Evolutionary conservation across 139 green algal genomes (phyloP), one percentile per base, ranked within the genome.

Genomic region (Yamagishiella unicocca): DNA sequence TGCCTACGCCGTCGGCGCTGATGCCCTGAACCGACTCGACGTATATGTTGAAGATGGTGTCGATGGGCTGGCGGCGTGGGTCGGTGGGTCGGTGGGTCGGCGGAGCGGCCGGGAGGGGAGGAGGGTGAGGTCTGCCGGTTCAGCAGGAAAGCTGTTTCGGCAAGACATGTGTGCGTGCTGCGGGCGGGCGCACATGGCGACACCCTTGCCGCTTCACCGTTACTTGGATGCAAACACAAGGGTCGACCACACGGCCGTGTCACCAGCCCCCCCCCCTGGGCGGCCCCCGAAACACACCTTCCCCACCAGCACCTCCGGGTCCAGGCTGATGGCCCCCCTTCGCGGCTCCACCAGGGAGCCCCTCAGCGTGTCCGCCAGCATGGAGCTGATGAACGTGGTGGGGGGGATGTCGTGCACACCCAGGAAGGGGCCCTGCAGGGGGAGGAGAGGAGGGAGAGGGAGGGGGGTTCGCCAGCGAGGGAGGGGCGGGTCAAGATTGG

Each of bases 41-140:
- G 43, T 88, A 89, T 31, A 94, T 80, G 83, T 92, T 88, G 53
- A 94, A 12, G 27, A 53, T 88, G 24, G 91, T 94, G 84, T 89
- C 79, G 6, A 94, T 46, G 24, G 91, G 87, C 87, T 94, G 88
- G 22, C 22, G 43, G 29, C 40, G 27, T 5, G 53, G 46, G n/a
- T 14, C 21, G 45, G 73, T 21, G 46, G 46, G 73, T 22, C n/a
- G 6, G 64, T 43, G n/a, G 6, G 7, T 10, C 9, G 19, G 64
- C 7, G 7, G 40, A 40, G 70, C 38, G 33, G 67, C 35, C 3
- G 67, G 67, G 67, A n/a, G 67, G 35, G 8, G 29, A 37, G 37
- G 37, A n/a, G 67, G 8, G n/a, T 3, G 62, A 71, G 62, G 62
- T n/a, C n/a, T n/a, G n/a, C n/a, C n/a, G n/a, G n/a, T n/a, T n/a